Percentiles rank a stretch among this genome's conserved stretches.
These are phyloP conservation scores for Miscanthus lutarioriparius DNA, from an alignment of 176 grass and related monocot genomes.

Conservation along the genomic window DNA sequence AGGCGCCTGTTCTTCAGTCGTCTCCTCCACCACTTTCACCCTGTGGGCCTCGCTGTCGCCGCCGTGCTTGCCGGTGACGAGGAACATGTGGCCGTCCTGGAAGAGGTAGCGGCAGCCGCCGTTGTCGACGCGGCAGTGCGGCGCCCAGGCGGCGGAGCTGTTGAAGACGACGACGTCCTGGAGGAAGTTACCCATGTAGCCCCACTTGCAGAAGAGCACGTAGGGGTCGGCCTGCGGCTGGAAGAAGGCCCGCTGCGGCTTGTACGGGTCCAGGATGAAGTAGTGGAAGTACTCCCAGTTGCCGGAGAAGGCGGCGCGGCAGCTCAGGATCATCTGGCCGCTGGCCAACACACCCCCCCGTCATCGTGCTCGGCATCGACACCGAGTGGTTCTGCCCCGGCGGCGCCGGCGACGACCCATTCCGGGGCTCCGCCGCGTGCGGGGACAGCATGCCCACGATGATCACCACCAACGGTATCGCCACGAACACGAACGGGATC, in stretches of 20 bases:
- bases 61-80: constrained; percentile 34
- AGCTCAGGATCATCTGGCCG: constrained; percentile 43
- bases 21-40: no score
- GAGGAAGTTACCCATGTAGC: constrained; percentile 61
- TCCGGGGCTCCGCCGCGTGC: constrained; percentile 30
- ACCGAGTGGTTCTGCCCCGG: constrained; percentile 48
- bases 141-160: constrained; percentile 29
- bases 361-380: constrained; percentile 60
- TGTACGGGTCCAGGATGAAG: constrained; percentile 63
- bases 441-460: constrained; percentile 39
- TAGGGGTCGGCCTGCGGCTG: constrained; percentile 24
- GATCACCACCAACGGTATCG: constrained; percentile 49
- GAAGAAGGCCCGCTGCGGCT: constrained; percentile 53
- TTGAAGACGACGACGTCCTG: constrained; percentile 56
- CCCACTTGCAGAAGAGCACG: constrained; percentile 58
- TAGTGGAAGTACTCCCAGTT: constrained; percentile 65
- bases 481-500: constrained; percentile 61
- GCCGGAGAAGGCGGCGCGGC: constrained; percentile 45
- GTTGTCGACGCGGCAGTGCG: constrained; percentile 24
- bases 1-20: no score
- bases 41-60: no score
- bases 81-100: constrained; percentile 50
- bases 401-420: background rate
- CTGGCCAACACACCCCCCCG: no score
- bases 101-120: constrained; percentile 56